phyloP scores from a whole-genome alignment of 1,284 basidiomycete species.

The Pseudozyma pruni region DNA sequence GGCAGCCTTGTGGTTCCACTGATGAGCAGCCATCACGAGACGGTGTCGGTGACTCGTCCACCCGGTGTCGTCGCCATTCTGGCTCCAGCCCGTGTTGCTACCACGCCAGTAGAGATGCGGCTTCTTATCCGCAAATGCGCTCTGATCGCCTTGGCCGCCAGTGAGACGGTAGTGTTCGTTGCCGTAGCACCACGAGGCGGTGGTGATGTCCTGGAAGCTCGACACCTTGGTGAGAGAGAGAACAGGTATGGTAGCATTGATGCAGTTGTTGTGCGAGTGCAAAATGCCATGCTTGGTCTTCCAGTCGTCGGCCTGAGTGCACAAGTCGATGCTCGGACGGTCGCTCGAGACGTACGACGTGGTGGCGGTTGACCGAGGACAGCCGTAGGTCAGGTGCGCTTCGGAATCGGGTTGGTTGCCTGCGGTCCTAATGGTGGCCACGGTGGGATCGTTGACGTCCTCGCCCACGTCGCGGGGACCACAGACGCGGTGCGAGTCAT shows the following conservation, averaged over 20 bases:
- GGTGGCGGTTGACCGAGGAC: slow-evolving; percentile 11
- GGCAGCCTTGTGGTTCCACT: slow-evolving; percentile 13
- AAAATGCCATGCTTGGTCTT: slow-evolving; percentile 16
- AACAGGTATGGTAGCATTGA: slow-evolving; percentile 20
- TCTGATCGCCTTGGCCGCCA: slow-evolving; percentile 4
- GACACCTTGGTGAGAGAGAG: slow-evolving; percentile 20
- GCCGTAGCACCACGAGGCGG: slow-evolving; percentile 33
- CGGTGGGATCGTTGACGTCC: slow-evolving; percentile 6
- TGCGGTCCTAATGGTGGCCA: background rate
- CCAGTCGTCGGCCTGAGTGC: slow-evolving; percentile 16
- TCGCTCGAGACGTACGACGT: slow-evolving; percentile 13
- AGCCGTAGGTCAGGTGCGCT: slow-evolving; percentile 9
- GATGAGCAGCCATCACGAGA: slow-evolving; percentile 21
- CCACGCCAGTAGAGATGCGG: slow-evolving; percentile 34
- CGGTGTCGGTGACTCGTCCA: slow-evolving; percentile 20
- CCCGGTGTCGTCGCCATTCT: background rate
- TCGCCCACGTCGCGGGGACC: slow-evolving; percentile 11
- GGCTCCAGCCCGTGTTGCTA: slow-evolving; percentile 15
- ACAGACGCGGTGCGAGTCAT: slow-evolving; percentile 20
- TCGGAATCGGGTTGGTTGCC: slow-evolving; percentile 3
- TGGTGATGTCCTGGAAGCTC: slow-evolving; percentile 31
- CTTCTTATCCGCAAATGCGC: slow-evolving; percentile 30
- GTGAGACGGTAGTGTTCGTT: slow-evolving; percentile 13
- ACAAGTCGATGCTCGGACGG: slow-evolving; percentile 26
- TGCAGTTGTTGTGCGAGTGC: slow-evolving; percentile 9